Evolutionary conservation across 345 rosid species (phyloP), one percentile per base, ranked within the genome.

Genomic region (Streptanthus diversifolius): DNA sequence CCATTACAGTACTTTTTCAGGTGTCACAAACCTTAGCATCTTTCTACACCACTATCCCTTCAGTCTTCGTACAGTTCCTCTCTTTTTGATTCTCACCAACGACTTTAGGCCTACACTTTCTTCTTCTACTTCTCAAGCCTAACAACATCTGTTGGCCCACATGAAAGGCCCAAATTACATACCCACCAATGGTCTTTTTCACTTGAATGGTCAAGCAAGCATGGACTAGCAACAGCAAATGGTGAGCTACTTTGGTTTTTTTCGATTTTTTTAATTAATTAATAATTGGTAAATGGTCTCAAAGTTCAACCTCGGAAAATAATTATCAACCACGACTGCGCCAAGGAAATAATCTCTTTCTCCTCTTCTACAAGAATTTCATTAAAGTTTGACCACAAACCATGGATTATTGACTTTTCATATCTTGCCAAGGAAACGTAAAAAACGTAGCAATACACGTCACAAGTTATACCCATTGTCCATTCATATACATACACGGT

Each of bases 221-320:
- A 60, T 67, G 68, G 79, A 75, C 79, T 75, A 75, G 30, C 68
- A 68, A 68, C 43, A 75, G 68, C 0, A 8, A 32, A 68, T n/a
- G 73, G 73, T 67, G 79, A 40, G 68, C 68, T 75, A 60, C 56
- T 67, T 67, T 60, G 9, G 30, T 8, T 59, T 57, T 29, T 29
- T 29, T 19, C n/a, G n/a, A n/a, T 21, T 1, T 30, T 9, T 29
- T 3, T 45, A 47, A 66, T 6, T 1, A 49, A 37, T 67, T 29
- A 39, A 40, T 58, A 6, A 48, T 25, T 66, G 21, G 8, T 37
- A 24, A 66, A 11, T 19, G 39, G 54, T 60, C 19, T 51, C n/a
- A n/a, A n/a, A 12, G 1, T 49, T 67, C 55, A 66, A 74, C 78
- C 39, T 66, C 8, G 45, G 39, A 21, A 33, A 15, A 19, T 22